phyloP scores from a whole-genome alignment of 2,329 filamentous ascomycete species.

The Diplocarpon mali region DNA sequence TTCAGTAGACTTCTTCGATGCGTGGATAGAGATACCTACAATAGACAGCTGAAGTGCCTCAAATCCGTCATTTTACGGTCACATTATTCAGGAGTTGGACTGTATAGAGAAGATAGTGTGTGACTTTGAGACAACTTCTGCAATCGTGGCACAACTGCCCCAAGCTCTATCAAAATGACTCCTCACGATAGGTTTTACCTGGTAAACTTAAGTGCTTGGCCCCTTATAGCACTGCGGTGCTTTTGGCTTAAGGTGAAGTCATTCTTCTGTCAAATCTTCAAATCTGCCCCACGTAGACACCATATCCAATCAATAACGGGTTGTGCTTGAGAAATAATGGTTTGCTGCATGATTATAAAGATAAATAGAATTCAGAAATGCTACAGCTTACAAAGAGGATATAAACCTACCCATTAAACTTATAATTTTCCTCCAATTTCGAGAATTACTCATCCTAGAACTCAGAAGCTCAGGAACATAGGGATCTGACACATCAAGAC shows the following conservation, averaged over 20 bases:
- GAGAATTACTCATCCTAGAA: too few species aligned
- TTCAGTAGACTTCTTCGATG: slow-evolving; percentile 26
- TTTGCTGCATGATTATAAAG: background rate
- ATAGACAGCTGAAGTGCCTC: slow-evolving; percentile 26
- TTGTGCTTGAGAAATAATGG: background rate
- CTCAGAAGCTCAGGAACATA: too few species aligned
- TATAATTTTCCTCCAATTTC: too few species aligned
- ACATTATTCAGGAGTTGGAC: slow-evolving; percentile 21
- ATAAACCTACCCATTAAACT: too few species aligned
- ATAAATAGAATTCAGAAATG: too few species aligned
- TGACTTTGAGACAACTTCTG: slow-evolving; percentile 3
- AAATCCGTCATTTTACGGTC: slow-evolving; percentile 21
- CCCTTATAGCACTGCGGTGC: slow-evolving; percentile 10
- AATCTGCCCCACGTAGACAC: background rate
- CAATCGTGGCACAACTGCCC: slow-evolving; percentile 29
- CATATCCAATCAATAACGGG: slow-evolving; percentile 1
- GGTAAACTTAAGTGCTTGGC: slow-evolving; percentile 27
- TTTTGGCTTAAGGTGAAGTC: slow-evolving; percentile 12
- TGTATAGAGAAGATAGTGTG: slow-evolving; percentile 23
- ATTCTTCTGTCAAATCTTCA: background rate
- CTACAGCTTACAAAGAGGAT: too few species aligned
- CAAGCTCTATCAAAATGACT: slow-evolving; percentile 27
- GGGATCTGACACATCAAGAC: too few species aligned
- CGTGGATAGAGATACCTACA: slow-evolving; percentile 26
- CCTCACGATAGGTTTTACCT: slow-evolving; percentile 34